Evolutionary conservation across 2,329 filamentous ascomycete species (phyloP), one percentile per base, ranked within the genome.

Genomic region (Alternaria arbusti): DNA sequence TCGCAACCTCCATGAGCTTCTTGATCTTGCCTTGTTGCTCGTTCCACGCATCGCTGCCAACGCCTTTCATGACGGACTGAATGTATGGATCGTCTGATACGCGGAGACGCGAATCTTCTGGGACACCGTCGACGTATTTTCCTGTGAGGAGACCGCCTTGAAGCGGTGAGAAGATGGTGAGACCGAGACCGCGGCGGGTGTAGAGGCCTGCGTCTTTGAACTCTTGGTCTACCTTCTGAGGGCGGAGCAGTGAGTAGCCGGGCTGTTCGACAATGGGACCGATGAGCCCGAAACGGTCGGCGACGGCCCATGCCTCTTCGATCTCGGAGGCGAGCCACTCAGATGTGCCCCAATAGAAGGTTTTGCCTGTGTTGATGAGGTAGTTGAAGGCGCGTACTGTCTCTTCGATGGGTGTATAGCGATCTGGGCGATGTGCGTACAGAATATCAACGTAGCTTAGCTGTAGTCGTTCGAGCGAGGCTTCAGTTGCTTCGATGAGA

Each of bases 301-400:
- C 84, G 67, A 89, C 87, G 71, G 88, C 85, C 49, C 80, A 78
- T 3, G 87, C 87, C 75, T 89, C 86, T 63, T 82, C 84, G 74
- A 89, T 88, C 76, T 89, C 86, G n/a, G 77, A 76, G 6, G 87
- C 86, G 28, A 79, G 81, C 87, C 87, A 89, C 73, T 89, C 87
- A 0, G 82, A 85, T 0, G 87, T 89, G 52, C 87, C 87, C 86
- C 87, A 89, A 81, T 89, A 89, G 67, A 92, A 87, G 3, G 88
- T 87, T 80, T 91, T 89, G 68, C 90, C 90, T 0, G 84, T 84
- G 77, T 88, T 83, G 75, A 92, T 91, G 57, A 92, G 80, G 77
- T 91, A 84, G 82, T 91, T 91, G 82, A 92, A 91, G 57, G 86
- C 88, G 57, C 89, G 87, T 40, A 92, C 89, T 3, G 86, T 88